phyloP scores from a whole-genome alignment of 2,329 filamentous ascomycete species.

The Exophiala sp. region DNA sequence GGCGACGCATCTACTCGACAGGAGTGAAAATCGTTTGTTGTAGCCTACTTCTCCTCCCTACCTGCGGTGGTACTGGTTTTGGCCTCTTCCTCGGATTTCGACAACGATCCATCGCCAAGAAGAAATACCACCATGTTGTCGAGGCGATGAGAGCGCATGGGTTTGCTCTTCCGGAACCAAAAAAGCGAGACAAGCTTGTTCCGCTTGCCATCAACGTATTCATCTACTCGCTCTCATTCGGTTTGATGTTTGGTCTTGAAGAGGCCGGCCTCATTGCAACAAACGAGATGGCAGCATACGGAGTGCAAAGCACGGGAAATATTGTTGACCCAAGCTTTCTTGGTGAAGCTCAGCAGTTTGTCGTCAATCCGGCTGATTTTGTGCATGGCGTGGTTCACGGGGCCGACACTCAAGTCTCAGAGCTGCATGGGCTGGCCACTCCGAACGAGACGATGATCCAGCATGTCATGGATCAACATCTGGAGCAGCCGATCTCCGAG shows the following conservation, averaged over 20 bases:
- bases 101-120: background rate
- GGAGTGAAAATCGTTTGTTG: background rate
- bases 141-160: background rate
- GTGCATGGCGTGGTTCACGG: background rate
- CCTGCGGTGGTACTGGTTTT: background rate
- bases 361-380: background rate
- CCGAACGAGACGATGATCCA: background rate
- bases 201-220: background rate
- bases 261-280: background rate
- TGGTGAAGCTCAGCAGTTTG: background rate
- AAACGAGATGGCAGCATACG: background rate
- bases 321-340: background rate
- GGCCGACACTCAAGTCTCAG: background rate
- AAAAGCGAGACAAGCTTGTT: background rate
- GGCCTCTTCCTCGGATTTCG: background rate
- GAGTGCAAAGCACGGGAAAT: background rate
- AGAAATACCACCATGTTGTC: background rate
- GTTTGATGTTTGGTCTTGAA: background rate
- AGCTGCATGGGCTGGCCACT: background rate
- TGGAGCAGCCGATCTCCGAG: background rate
- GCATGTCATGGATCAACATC: background rate
- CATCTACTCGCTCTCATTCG: background rate
- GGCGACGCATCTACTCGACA: background rate
- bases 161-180: background rate
- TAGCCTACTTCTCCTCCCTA: background rate